These are phyloP conservation scores for Mortierella sp. DNA, from an alignment of 371 early-diverging fungal species.

Conservation along the genomic window DNA sequence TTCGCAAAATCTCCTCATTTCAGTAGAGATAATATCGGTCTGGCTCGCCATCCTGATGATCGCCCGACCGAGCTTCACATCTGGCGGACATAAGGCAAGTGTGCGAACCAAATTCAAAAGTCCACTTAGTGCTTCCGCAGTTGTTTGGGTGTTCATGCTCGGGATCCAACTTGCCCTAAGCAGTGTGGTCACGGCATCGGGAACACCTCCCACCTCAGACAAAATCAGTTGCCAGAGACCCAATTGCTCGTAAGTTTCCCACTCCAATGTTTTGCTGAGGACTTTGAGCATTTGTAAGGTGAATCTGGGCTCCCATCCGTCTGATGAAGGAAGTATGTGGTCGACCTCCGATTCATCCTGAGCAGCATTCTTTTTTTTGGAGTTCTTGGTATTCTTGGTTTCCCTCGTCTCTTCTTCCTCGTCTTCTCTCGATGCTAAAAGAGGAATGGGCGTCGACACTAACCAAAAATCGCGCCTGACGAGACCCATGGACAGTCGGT, in stretches of 20 bases:
- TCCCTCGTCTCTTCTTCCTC: slow-evolving; percentile 19
- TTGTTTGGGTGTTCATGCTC: slow-evolving; percentile 7
- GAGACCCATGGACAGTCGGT: slow-evolving; percentile 37
- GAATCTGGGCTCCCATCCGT: slow-evolving; percentile 30
- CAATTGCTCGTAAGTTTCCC: slow-evolving; percentile 49
- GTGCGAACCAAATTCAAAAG: slow-evolving; percentile 41
- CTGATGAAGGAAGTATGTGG: not conserved
- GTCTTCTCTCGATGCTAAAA: slow-evolving; percentile 5
- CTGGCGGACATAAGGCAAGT: slow-evolving; percentile 25
- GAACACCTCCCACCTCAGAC: slow-evolving; percentile 45
- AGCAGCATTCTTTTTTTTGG: slow-evolving; percentile 12
- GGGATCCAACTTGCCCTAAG: slow-evolving; percentile 44
- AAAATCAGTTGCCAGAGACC: slow-evolving; percentile 48
- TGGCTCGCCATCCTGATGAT: slow-evolving; percentile 33
- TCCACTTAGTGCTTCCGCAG: slow-evolving; percentile 42
- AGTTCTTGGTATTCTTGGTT: slow-evolving; percentile 11
- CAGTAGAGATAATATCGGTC: slow-evolving; percentile 26
- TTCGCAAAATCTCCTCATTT: slow-evolving; percentile 44
- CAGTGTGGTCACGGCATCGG: slow-evolving; percentile 21
- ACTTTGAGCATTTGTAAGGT: slow-evolving; percentile 15
- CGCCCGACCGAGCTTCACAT: slow-evolving; percentile 29
- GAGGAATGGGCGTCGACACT: slow-evolving; percentile 19
- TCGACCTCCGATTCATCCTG: slow-evolving; percentile 5
- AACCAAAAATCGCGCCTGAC: slow-evolving; percentile 23
- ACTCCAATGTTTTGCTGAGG: slow-evolving; percentile 32